Evolutionary conservation across 306 rosid genomes (phyloP).

Genomic region (Sechiopsis laciniata): DNA sequence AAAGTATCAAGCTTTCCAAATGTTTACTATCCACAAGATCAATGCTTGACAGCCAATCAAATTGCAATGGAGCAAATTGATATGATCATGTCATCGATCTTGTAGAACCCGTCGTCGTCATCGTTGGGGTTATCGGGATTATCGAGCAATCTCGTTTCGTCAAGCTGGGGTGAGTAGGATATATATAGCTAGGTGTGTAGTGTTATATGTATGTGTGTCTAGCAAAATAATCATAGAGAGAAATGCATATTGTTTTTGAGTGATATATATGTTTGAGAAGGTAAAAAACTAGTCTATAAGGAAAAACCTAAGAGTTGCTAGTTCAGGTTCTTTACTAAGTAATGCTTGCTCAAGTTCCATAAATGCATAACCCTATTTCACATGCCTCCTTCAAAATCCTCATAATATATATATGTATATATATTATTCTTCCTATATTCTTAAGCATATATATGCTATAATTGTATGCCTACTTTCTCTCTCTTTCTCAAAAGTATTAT

Average conservation of each 20-base stretch:
- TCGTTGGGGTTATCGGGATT: slow-evolving; percentile 17
- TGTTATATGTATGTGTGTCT: neutral
- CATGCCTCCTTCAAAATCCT: slow-evolving; percentile 20
- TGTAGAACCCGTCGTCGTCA: slow-evolving; percentile 20
- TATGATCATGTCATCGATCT: slow-evolving; percentile 38
- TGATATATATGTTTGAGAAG: slow-evolving; percentile 17
- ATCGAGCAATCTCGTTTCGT: slow-evolving; percentile 24
- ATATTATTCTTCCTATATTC: neutral
- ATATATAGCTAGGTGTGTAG: neutral
- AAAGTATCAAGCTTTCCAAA: slow-evolving; percentile 26
- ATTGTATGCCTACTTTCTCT: slow-evolving; percentile 19
- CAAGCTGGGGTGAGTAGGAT: slow-evolving; percentile 18
- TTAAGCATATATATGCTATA: slow-evolving; percentile 1
- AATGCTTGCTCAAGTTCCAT: slow-evolving; percentile 23
- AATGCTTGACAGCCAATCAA: slow-evolving; percentile 32
- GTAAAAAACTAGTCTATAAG: slow-evolving; percentile 3
- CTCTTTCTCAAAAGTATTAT: slow-evolving; percentile 1
- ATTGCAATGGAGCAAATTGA: slow-evolving; percentile 52
- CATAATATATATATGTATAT: neutral
- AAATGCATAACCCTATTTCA: slow-evolving; percentile 20
- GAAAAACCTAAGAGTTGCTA: slow-evolving; percentile 34
- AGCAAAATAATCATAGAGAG: neutral
- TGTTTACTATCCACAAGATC: slow-evolving; percentile 30
- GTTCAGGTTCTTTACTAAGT: slow-evolving; percentile 32
- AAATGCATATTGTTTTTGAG: neutral